phyloP scores from a whole-genome alignment of 495 filamentous ascomycete species.

The Tuber calosporum region DNA sequence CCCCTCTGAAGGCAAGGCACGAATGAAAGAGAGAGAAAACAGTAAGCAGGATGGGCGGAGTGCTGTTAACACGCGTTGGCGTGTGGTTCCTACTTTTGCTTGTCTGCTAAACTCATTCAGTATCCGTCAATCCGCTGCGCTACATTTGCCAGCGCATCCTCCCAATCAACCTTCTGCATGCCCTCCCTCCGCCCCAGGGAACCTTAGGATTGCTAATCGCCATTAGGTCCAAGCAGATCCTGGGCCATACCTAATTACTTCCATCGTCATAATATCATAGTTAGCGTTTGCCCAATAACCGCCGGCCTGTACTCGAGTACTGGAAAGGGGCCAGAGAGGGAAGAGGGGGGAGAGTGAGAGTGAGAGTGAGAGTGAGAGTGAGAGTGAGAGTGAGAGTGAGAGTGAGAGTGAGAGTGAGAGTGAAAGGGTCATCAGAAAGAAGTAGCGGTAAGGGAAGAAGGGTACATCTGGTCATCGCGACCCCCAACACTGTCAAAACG shows the following conservation, averaged over 20 bases:
- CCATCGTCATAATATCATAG: slow-evolving; percentile 29
- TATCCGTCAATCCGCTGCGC: slow-evolving; percentile 20
- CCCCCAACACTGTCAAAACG: neutral
- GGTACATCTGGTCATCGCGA: neutral
- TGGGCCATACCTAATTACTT: slow-evolving; percentile 33
- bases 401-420: too few relatives aligned
- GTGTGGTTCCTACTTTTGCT: slow-evolving; percentile 12
- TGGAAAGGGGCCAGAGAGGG: neutral
- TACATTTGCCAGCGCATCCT: slow-evolving; percentile 31
- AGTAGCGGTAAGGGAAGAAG: neutral
- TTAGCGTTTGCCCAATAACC: neutral
- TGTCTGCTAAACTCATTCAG: neutral
- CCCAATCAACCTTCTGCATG: slow-evolving; percentile 29
- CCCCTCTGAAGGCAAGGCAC: neutral
- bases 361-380: neutral
- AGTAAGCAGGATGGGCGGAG: slow-evolving; percentile 34
- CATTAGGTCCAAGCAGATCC: slow-evolving; percentile 29
- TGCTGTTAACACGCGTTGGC: slow-evolving; percentile 22
- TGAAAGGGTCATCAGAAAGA: neutral
- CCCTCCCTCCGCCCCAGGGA: slow-evolving; percentile 27
- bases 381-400: too few relatives aligned
- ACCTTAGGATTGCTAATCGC: slow-evolving; percentile 35
- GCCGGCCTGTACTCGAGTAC: neutral
- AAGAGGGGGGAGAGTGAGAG: neutral
- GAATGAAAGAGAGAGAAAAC: slow-evolving; percentile 14